Conservation (phyloP, 1,284 basidiomycete species). For the Paramarasmius palmivorus region DNA sequence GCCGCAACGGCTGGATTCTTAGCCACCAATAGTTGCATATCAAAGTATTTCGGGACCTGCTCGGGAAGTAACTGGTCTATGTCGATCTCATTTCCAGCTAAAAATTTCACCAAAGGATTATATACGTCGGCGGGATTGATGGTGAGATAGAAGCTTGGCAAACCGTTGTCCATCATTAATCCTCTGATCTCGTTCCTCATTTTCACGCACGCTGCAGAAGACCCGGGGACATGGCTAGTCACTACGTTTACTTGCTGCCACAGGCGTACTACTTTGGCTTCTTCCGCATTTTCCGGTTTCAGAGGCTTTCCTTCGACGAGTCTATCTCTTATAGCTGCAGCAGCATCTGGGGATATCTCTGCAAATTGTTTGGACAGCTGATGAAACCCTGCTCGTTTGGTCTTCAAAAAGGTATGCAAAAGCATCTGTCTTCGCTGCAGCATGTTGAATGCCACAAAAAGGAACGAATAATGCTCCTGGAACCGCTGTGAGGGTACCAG, state of each 20-base stretch:
- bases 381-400: neutral
- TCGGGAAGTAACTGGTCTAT: conserved; percentile 13
- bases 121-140: conserved; percentile 22
- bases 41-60: conserved; percentile 9
- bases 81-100: conserved; percentile 16
- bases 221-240: neutral
- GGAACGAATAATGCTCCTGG: conserved; percentile 1
- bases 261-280: neutral
- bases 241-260: neutral
- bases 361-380: neutral
- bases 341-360: neutral
- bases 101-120: conserved; percentile 18
- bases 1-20: conserved; percentile 19
- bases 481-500: too few relatives aligned
- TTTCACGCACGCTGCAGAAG: neutral
- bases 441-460: conserved; percentile 7
- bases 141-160: conserved; percentile 21
- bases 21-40: too few relatives aligned
- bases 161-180: conserved; percentile 18
- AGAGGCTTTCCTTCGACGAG: neutral
- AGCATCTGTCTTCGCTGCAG: neutral
- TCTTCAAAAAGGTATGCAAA: neutral
- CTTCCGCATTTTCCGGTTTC: neutral
- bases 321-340: neutral
- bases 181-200: conserved; percentile 16